A percentile compares a stretch with the other conserved stretches of the same genome.
Conservation (phyloP, 768 basidiomycete genomes). For the Pleurotus tuoliensis region DNA sequence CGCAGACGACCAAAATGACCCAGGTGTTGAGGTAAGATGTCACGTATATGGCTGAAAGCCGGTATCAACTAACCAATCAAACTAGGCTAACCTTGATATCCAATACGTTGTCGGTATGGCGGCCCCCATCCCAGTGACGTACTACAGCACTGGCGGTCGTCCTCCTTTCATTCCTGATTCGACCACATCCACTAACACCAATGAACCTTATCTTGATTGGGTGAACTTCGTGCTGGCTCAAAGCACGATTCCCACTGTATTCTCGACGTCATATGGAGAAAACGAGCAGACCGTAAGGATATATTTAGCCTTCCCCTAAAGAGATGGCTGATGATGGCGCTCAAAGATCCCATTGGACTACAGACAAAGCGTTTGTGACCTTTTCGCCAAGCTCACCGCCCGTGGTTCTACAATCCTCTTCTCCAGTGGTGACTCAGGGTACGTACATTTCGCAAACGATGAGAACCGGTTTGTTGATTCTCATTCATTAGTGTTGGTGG, state of each 20-base stretch:
- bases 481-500: constrained; percentile 53
- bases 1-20: constrained; percentile 30
- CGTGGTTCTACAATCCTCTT: constrained; percentile 48
- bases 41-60: background rate
- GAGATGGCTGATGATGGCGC: no score
- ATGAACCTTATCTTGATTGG: constrained; percentile 48
- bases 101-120: constrained; percentile 42
- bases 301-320: constrained; percentile 8
- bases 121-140: constrained; percentile 38
- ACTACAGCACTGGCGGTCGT: constrained; percentile 41
- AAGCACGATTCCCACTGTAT: constrained; percentile 37
- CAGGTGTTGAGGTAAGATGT: constrained; percentile 23
- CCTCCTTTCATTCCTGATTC: constrained; percentile 42
- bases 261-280: constrained; percentile 54
- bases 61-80: background rate
- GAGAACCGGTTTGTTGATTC: constrained; percentile 32
- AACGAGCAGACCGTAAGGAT: constrained; percentile 45
- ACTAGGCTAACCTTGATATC: constrained; percentile 45
- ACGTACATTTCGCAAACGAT: constrained; percentile 17
- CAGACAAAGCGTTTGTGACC: constrained; percentile 40
- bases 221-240: constrained; percentile 39
- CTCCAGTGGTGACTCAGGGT: constrained; percentile 45
- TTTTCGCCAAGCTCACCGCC: constrained; percentile 45
- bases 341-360: constrained; percentile 38
- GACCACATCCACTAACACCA: constrained; percentile 33